Base-by-base conservation (phyloP, 139 green algal species). In the Coelastrella sp. region DNA sequence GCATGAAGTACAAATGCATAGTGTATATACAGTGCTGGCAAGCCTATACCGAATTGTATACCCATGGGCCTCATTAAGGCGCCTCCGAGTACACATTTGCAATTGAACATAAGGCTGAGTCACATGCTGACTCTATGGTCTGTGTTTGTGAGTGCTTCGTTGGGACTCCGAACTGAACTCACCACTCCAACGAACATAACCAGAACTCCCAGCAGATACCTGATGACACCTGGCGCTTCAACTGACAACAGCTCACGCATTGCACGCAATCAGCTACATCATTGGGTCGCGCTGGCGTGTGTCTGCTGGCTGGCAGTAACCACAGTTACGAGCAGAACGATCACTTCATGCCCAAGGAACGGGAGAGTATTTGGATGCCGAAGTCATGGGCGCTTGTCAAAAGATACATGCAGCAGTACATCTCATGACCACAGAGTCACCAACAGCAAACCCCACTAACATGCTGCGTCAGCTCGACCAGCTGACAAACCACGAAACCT, bases 181-280 rank as follows among this genome's bases (percentile, higher is more conserved):
- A 90, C 88, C 59, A 92, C 89, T 63, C 86, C 86, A 73, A 84
- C 34, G 4, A 92, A 17, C 86, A 92, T 89, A 5, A 90, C 57
- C 27, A 86, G 23, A 3, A 82, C 30, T 8, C 89, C 89, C 4
- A 85, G 43, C 27, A 92, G 48, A 53, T 92, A 92, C 6, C 80
- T 41, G 25, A 86, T 37, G 5, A 57, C 34, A 8, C 48, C 51
- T 32, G 68, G 80, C 8, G 66, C 25, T 23, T 86, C 80, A 23
- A 86, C 66, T 21, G 79, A 21, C 11, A 84, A 53, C 60, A 43
- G 37, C 25, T 51, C 34, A 71, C 38, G 57, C 73, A 81, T 81
- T 68, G n/a, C n/a, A n/a, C n/a, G n/a, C n/a, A n/a, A n/a, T n/a
- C 11, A 57, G 45, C 45, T 13, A 57, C 45, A 57, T 13, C 45